Evolutionary conservation across 2,329 filamentous ascomycete species (phyloP).

Genomic region (Tolypocladium sp.): DNA sequence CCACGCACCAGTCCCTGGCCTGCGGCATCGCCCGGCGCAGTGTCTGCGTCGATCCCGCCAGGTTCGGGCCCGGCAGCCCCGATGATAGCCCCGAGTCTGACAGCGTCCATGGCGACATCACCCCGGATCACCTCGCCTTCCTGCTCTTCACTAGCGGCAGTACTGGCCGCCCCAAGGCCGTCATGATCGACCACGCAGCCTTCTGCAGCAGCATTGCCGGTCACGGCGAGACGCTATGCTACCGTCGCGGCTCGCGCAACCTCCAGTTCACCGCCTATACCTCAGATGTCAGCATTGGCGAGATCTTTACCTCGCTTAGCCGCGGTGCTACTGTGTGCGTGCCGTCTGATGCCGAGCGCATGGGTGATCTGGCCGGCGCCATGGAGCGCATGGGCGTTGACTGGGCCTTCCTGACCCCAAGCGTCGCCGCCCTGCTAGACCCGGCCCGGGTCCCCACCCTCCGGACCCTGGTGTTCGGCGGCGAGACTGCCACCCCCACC

Average conservation of each 20-base stretch:
- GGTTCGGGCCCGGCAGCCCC: not conserved
- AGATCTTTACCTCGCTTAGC: not conserved
- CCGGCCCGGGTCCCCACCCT: not conserved
- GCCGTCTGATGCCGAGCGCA: constrained; percentile 2
- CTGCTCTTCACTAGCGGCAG: constrained; percentile 44
- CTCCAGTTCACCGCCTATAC: constrained; percentile 9
- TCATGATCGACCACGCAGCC: not conserved
- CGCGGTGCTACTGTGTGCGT: constrained; percentile 2
- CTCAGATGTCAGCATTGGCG: constrained; percentile 4
- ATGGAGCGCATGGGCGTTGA: constrained; percentile 5
- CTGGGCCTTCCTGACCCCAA: not conserved
- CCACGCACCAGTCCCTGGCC: not conserved
- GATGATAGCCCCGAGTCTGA: not conserved
- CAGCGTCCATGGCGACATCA: not conserved
- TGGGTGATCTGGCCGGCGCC: constrained; percentile 1
- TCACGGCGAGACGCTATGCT: not conserved
- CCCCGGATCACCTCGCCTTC: not conserved
- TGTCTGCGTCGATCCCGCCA: not conserved
- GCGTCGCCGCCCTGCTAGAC: not conserved
- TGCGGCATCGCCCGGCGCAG: not conserved
- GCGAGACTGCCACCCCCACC: not conserved
- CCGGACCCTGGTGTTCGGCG: not conserved
- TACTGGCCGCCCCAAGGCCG: constrained; percentile 41
- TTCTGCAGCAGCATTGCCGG: constrained; percentile 1
- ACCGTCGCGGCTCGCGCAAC: constrained; percentile 2